These are phyloP conservation scores for Musa schizocarpa DNA, from an alignment of 176 grass and related monocot species.

Conservation along the genomic window DNA sequence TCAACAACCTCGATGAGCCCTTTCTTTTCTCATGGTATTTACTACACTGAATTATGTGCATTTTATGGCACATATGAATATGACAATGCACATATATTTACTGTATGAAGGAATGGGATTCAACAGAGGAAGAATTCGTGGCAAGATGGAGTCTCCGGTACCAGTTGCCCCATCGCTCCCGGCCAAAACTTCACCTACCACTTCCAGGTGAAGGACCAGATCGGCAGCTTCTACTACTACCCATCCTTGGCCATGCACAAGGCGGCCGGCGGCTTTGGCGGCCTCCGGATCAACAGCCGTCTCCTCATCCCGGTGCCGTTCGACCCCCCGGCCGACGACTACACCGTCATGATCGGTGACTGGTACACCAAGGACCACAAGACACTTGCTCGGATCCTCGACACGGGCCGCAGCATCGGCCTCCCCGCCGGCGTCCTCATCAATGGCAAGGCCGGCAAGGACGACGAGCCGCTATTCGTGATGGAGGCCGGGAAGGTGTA, in stretches of 20 bases:
- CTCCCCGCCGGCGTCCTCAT: not conserved
- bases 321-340: conserved; percentile 9
- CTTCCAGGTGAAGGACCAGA: conserved; percentile 65
- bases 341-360: conserved; percentile 5
- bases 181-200: conserved; percentile 32
- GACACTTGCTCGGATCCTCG: not conserved
- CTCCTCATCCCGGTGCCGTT: conserved; percentile 12
- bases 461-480: not conserved
- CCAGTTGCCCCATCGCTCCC: conserved; percentile 3
- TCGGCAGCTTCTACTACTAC: conserved; percentile 48
- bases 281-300: conserved; percentile 4
- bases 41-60: not conserved
- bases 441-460: not conserved
- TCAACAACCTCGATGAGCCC: conserved; percentile 5
- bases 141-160: not conserved
- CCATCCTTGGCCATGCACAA: conserved; percentile 15
- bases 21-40: not conserved
- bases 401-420: not conserved
- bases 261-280: conserved; percentile 1
- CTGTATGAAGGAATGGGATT: conserved; percentile 1
- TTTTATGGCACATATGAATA: too few relatives aligned
- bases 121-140: conserved; percentile 16
- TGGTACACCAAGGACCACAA: conserved; percentile 15
- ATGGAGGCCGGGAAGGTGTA: conserved; percentile 7
- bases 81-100: too few relatives aligned